Evolutionary conservation across 176 grass and related monocot genomes (phyloP).

Genomic region (Rhynchospora breviuscula): DNA sequence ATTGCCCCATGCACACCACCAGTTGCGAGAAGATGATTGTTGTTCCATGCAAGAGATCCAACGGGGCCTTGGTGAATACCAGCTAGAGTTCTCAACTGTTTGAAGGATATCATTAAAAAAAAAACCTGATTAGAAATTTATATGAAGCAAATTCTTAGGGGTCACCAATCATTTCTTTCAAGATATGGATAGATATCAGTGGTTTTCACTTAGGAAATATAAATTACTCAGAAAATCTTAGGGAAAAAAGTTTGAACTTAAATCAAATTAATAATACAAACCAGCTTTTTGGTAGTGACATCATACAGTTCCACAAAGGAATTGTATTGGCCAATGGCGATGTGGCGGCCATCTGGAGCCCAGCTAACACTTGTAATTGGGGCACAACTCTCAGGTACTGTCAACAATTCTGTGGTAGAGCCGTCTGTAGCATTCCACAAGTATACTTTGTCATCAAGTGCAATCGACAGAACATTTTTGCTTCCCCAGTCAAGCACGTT

Average conservation of each 20-base stretch:
- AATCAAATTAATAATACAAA: slow-evolving; percentile 6
- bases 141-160: neutral
- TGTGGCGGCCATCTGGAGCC: slow-evolving; percentile 3
- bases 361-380: neutral
- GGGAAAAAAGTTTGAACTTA: neutral
- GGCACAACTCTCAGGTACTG: neutral
- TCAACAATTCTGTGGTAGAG: neutral
- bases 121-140: neutral
- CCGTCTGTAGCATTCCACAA: neutral
- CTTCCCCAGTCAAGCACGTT: neutral
- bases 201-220: neutral
- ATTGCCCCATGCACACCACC: no score
- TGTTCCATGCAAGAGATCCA: no score
- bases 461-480: neutral
- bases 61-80: slow-evolving; percentile 17
- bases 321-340: slow-evolving; percentile 42
- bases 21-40: no score
- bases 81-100: slow-evolving; percentile 32
- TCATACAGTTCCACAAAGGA: slow-evolving; percentile 45
- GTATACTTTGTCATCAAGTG: neutral
- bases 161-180: neutral
- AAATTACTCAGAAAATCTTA: neutral
- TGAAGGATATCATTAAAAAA: neutral
- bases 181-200: neutral
- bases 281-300: slow-evolving; percentile 25